Conservation (phyloP, 192 early-diverging fungal species). For the Linnemannia elongata region DNA sequence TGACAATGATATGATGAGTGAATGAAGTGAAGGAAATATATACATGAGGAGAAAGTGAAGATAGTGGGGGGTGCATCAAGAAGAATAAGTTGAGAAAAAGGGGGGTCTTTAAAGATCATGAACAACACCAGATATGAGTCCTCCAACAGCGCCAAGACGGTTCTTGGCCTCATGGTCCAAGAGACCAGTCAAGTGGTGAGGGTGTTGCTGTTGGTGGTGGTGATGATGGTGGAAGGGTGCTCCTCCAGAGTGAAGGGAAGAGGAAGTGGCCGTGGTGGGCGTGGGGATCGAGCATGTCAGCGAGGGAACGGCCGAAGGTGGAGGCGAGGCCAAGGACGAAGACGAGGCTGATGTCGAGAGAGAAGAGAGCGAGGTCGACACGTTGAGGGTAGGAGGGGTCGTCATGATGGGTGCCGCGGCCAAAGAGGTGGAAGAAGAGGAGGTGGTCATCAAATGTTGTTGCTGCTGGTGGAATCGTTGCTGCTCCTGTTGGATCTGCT, state of each 20-base stretch:
- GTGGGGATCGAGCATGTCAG: conserved; percentile 24
- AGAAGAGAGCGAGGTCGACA: conserved; percentile 8
- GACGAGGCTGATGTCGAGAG: conserved; percentile 7
- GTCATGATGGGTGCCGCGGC: not conserved
- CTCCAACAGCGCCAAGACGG: conserved; percentile 12
- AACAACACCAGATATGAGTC: conserved; percentile 10
- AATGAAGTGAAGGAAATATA: not conserved
- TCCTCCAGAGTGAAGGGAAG: not conserved
- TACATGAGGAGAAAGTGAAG: conserved; percentile 18
- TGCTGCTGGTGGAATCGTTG: conserved; percentile 40
- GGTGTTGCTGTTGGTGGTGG: not conserved
- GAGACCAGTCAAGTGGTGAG: conserved; percentile 14
- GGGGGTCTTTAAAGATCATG: conserved; percentile 23
- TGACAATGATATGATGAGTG: not conserved
- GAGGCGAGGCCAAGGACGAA: conserved; percentile 16
- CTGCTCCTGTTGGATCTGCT: conserved; percentile 47
- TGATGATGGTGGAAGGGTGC: not conserved
- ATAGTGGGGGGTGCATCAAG: not conserved
- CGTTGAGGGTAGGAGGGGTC: not conserved
- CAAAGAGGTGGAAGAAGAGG: not conserved
- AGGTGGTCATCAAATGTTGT: not conserved
- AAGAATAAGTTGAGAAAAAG: not conserved
- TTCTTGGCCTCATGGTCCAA: conserved; percentile 28
- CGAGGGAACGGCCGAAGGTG: conserved; percentile 30
- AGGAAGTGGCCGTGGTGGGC: conserved; percentile 13